Evolutionary conservation across 495 filamentous ascomycete genomes (phyloP).

Genomic region (Paragyromitra xinjiangensis): DNA sequence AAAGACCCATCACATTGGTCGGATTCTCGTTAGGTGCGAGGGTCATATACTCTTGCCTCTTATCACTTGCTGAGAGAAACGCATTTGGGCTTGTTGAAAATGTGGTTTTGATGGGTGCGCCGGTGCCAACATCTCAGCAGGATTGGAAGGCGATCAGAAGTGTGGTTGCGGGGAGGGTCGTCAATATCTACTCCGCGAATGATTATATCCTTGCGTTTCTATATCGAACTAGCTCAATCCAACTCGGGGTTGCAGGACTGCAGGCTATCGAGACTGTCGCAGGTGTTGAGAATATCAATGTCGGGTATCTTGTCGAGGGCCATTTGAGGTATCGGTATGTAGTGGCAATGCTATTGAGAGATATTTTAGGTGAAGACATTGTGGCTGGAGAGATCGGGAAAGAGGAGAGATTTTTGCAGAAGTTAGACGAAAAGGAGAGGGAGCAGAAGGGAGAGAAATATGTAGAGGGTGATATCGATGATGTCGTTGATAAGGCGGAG

Average conservation of each 20-base stretch:
- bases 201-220: slow-evolving; percentile 55
- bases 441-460: not conserved
- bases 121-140: slow-evolving; percentile 65
- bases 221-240: slow-evolving; percentile 54
- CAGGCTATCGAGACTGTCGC: slow-evolving; percentile 43
- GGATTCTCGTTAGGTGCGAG: slow-evolving; percentile 93
- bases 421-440: slow-evolving; percentile 27
- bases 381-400: slow-evolving; percentile 31
- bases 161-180: slow-evolving; percentile 51
- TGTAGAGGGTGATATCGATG: slow-evolving; percentile 39
- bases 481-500: slow-evolving; percentile 46
- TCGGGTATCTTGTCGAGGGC: slow-evolving; percentile 47
- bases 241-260: slow-evolving; percentile 54
- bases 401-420: slow-evolving; percentile 34
- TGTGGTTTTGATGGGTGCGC: slow-evolving; percentile 82
- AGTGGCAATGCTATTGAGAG: slow-evolving; percentile 39
- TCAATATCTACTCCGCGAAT: slow-evolving; percentile 51
- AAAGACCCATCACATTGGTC: slow-evolving; percentile 84
- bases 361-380: slow-evolving; percentile 53
- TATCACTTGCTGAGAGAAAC: slow-evolving; percentile 74
- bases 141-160: slow-evolving; percentile 45
- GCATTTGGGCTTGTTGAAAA: slow-evolving; percentile 89
- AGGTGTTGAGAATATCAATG: slow-evolving; percentile 52
- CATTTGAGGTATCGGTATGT: slow-evolving; percentile 56
- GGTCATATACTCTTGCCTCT: slow-evolving; percentile 83